phyloP scores from a whole-genome alignment of 1,139 yeast species.

The Torulaspora globosa region DNA sequence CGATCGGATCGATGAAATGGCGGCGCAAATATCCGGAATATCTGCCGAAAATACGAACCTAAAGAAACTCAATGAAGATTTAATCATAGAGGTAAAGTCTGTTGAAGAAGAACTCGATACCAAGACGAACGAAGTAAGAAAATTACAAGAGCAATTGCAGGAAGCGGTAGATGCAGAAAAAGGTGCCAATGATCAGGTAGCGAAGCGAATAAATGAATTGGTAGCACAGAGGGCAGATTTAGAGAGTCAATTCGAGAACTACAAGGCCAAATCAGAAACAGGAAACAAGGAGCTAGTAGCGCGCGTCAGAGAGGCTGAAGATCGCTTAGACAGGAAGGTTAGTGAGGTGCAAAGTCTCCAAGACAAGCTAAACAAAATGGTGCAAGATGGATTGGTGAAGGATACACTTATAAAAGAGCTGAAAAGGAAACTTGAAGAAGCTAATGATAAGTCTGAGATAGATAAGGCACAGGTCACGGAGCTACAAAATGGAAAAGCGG shows the following conservation, averaged over 20 bases:
- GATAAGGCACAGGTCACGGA: constrained; percentile 31
- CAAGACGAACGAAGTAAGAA: constrained; percentile 13
- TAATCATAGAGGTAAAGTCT: background rate
- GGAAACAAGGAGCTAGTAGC: constrained; percentile 11
- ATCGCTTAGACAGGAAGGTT: background rate
- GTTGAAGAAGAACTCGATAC: constrained; percentile 11
- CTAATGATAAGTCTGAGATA: constrained; percentile 30
- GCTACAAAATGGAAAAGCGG: constrained; percentile 20
- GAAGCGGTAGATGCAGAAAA: constrained; percentile 13
- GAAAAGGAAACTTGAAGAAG: constrained; percentile 23
- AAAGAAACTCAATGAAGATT: constrained; percentile 37
- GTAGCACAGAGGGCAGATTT: constrained; percentile 10
- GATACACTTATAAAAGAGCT: constrained; percentile 13
- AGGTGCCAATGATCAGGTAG: constrained; percentile 14
- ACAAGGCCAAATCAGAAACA: constrained; percentile 1
- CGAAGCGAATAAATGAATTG: constrained; percentile 17
- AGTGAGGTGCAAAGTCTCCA: constrained; percentile 16
- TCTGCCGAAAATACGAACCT: constrained; percentile 13
- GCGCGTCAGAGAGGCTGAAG: constrained; percentile 6
- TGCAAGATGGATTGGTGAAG: constrained; percentile 7
- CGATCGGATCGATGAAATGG: constrained; percentile 4
- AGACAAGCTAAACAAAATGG: background rate
- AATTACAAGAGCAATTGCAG: constrained; percentile 11
- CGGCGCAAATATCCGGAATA: constrained; percentile 19
- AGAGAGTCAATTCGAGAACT: constrained; percentile 11